phyloP scores from a whole-genome alignment of 2,329 filamentous ascomycete species.

The Exutisphaerella laricina region DNA sequence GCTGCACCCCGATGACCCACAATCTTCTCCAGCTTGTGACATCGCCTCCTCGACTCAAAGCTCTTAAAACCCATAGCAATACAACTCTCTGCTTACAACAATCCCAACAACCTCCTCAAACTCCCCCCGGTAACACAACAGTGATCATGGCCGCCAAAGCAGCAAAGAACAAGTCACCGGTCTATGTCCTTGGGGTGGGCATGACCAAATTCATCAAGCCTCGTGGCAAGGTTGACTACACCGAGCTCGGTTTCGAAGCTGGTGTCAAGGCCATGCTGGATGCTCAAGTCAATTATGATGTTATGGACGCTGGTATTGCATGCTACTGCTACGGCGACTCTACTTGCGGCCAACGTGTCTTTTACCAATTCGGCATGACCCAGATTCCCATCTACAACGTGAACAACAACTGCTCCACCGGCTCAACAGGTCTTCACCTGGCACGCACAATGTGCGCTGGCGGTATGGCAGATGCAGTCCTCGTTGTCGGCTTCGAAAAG shows the following conservation, averaged over 20 bases:
- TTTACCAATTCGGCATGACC: slow-evolving; percentile 98
- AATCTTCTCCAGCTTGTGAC: slow-evolving; percentile 8
- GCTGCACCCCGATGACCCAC: slow-evolving; percentile 7
- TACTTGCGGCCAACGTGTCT: slow-evolving; percentile 90
- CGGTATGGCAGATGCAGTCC: slow-evolving; percentile 60
- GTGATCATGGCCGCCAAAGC: slow-evolving; percentile 22
- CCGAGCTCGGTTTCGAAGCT: slow-evolving; percentile 87
- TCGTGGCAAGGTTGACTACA: slow-evolving; percentile 86
- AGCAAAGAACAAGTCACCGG: slow-evolving; percentile 23
- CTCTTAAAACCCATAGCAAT: neutral
- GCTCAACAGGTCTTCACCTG: slow-evolving; percentile 84
- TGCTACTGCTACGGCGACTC: slow-evolving; percentile 98
- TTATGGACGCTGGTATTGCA: slow-evolving; percentile 86
- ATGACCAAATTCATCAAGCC: slow-evolving; percentile 99
- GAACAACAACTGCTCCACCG: slow-evolving; percentile 98
- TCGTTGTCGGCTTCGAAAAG: slow-evolving; percentile 96
- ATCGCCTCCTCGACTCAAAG: slow-evolving; percentile 10
- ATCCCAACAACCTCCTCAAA: neutral
- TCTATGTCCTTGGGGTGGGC: slow-evolving; percentile 91
- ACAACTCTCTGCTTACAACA: neutral
- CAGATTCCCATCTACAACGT: slow-evolving; percentile 95
- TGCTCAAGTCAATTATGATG: slow-evolving; percentile 90
- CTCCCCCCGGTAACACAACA: slow-evolving; percentile 3
- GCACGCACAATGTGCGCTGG: slow-evolving; percentile 71
- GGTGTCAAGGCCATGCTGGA: slow-evolving; percentile 80